These are phyloP conservation scores for Ilex paraguariensis DNA, from an alignment of 305 asterid species.

Conservation along the genomic window DNA sequence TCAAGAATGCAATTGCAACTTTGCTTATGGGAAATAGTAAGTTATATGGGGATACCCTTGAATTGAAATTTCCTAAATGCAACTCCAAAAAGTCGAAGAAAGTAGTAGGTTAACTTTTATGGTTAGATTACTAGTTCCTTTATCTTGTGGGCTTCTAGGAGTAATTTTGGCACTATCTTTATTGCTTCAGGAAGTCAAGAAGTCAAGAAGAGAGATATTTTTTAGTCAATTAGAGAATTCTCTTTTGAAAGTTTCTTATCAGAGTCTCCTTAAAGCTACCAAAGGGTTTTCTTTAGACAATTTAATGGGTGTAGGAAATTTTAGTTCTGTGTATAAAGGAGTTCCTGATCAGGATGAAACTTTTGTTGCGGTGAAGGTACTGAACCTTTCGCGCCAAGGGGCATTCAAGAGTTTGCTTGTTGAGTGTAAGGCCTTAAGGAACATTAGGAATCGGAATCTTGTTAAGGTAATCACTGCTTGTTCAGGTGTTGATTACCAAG, in stretches of 20 bases:
- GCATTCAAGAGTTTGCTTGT: slow-evolving; percentile 22
- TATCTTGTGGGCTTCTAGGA: neutral
- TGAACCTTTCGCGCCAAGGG: slow-evolving; percentile 4
- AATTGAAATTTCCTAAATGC: neutral
- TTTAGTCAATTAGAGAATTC: neutral
- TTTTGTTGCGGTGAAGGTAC: slow-evolving; percentile 12
- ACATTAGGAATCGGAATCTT: slow-evolving; percentile 17
- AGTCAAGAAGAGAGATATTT: too few species aligned
- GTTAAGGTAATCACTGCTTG: slow-evolving; percentile 16
- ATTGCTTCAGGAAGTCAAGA: too few species aligned
- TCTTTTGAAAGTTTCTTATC: neutral
- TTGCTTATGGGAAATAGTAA: neutral
- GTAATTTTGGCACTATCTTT: neutral
- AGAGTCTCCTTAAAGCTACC: neutral
- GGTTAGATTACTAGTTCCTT: neutral
- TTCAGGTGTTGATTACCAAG: slow-evolving; percentile 20
- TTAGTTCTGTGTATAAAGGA: slow-evolving; percentile 9
- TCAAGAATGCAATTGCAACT: neutral
- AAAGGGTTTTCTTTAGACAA: neutral
- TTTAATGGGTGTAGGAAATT: neutral
- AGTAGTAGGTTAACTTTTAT: neutral
- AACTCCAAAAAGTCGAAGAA: neutral
- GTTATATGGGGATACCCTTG: neutral
- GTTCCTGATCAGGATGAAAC: neutral
- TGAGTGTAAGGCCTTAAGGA: slow-evolving; percentile 21